Conservation (phyloP, 2,329 filamentous ascomycete species). For the Arthrobotrys sinensis region DNA sequence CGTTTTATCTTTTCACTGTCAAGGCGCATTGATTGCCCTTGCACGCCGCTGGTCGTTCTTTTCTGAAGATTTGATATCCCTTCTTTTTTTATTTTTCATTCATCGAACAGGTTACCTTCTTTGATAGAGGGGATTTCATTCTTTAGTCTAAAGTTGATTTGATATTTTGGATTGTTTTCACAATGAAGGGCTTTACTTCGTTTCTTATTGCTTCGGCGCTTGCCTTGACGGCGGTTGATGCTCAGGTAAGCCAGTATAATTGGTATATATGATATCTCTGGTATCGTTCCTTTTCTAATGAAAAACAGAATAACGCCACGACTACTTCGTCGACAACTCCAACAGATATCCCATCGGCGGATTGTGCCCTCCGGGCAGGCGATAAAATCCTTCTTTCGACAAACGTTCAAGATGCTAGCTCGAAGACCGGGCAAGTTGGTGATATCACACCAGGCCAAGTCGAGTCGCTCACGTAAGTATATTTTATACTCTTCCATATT, state of each 20-base stretch:
- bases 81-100: slow-evolving; percentile 48
- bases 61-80: slow-evolving; percentile 59
- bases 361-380: slow-evolving; percentile 11
- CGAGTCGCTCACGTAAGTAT: slow-evolving; percentile 71
- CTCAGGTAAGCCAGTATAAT: slow-evolving; percentile 41
- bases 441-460: slow-evolving; percentile 70
- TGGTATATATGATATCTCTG: not conserved
- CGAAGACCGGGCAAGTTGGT: slow-evolving; percentile 70
- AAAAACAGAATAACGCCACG: too few species aligned
- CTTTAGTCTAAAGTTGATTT: slow-evolving; percentile 58
- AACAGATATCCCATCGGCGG: too few species aligned
- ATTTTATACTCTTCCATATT: not conserved
- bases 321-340: too few species aligned
- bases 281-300: not conserved
- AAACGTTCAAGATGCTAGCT: slow-evolving; percentile 72
- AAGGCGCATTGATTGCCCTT: slow-evolving; percentile 65
- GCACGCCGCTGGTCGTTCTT: slow-evolving; percentile 60
- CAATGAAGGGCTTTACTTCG: slow-evolving; percentile 51
- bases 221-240: slow-evolving; percentile 44
- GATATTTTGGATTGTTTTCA: slow-evolving; percentile 48
- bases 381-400: slow-evolving; percentile 65
- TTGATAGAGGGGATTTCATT: slow-evolving; percentile 55
- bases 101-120: slow-evolving; percentile 37
- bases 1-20: slow-evolving; percentile 58
- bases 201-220: slow-evolving; percentile 55